phyloP scores from a whole-genome alignment of 2,329 filamentous ascomycete genomes.

The Colletotrichum agaves region DNA sequence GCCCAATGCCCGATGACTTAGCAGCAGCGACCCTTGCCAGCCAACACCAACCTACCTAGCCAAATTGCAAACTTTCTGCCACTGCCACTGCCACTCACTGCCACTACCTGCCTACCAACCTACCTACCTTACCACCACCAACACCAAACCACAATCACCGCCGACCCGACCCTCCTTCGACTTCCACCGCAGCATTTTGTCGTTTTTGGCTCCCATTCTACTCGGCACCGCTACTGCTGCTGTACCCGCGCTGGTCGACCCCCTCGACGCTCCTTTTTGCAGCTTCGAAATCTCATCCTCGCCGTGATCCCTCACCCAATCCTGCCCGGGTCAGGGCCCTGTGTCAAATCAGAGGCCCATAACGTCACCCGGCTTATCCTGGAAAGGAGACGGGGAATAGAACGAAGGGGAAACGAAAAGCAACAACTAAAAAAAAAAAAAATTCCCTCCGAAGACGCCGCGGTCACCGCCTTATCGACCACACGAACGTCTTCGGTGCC shows the following conservation, averaged over 20 bases:
- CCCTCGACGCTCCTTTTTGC: conserved; percentile 30
- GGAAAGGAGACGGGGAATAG: conserved; percentile 34
- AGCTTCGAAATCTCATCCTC: neutral
- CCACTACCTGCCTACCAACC: neutral
- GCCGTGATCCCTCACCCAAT: neutral
- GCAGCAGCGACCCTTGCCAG: neutral
- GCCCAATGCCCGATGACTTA: conserved; percentile 35
- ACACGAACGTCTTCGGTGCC: conserved; percentile 6
- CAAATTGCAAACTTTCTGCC: neutral
- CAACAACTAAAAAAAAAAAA: conserved; percentile 25
- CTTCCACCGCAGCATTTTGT: conserved; percentile 27
- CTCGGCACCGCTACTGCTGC: conserved; percentile 27
- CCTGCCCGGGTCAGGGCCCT: conserved; percentile 29
- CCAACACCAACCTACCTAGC: neutral
- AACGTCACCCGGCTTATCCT: conserved; percentile 36
- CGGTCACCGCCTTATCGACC: conserved; percentile 11
- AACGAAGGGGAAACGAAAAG: conserved; percentile 36
- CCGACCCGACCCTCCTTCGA: conserved; percentile 6
- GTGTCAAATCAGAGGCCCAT: conserved; percentile 32
- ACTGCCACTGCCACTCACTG: conserved; percentile 14
- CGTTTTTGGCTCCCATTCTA: conserved; percentile 17
- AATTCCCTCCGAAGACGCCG: conserved; percentile 14
- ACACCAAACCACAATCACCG: neutral
- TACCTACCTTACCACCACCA: neutral
- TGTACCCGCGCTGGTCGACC: conserved; percentile 5